Evolutionary conservation across 139 green algal species (phyloP), one percentile per base, ranked within the genome.

Genomic region (Trebouxia sp.): DNA sequence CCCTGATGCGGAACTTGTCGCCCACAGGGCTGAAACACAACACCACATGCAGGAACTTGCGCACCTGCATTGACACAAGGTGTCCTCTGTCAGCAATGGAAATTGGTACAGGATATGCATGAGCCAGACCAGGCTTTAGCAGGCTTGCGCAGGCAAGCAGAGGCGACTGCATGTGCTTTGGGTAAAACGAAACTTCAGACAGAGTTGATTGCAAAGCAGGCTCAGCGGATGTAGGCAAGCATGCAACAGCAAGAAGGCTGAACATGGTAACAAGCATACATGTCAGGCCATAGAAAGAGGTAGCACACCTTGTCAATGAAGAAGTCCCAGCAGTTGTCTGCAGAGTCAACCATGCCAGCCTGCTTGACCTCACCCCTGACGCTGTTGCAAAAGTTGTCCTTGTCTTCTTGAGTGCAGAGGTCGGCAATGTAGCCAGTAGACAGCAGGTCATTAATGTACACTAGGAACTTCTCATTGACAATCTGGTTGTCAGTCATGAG

Each of bases 401-500:
- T 94, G 86, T 97, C 93, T 83, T 95, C 93, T 43, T 72, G 76
- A 0, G 84, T 78, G 84, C 92, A 96, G 1, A 98, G 86, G 81
- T 96, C 94, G 1, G 90, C 82, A 41, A 96, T 90, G 74, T 91
- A 89, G 39, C 94, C 94, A 26, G 90, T 94, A 20, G 92, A 91
- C 69, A 98, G 87, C 75, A 98, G 87, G 83, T 98, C 94, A 82
- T 97, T 97, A 65, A 98, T 91, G 91, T 93, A 96, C 14, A 97
- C 92, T 41, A 98, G 85, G 83, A 98, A 96, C 15, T 84, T 79
- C 86, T 98, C 94, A 62, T 97, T 93, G 0, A 96, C 90, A 50
- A 97, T 96, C 79, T 92, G 82, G 82, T 92, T 94, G 87, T 98
- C 94, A 1, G 90, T 97, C 87, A 98, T 90, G 14, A 98, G 84